Base-by-base conservation (phyloP, 1,284 basidiomycete genomes). In the Sporisorium graminicola region DNA sequence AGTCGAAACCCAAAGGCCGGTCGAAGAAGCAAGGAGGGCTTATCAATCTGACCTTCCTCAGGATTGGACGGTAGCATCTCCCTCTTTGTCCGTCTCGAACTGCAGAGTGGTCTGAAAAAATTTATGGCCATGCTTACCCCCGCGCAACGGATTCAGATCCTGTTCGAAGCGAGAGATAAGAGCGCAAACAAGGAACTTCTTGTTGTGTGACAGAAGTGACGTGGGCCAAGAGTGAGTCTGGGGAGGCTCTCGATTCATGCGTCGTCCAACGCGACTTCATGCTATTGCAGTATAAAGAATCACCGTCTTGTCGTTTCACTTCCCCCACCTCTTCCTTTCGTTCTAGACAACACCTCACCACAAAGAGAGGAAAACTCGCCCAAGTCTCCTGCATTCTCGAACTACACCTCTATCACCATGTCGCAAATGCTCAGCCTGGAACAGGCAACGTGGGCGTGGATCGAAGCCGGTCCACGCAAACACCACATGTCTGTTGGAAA, bases 361-460 rank as follows among this genome's bases (percentile, higher is more conserved):
- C 4, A 9, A n/a, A 5, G 7, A 40, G 27, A 44, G 42, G 33
- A 24, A 24, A 14, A 8, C 27, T 44, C 16, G 10, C 18, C 16
- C 14, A 5, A 44, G 40, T 27, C 13, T 5, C 18, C 12, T 29
- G 26, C 24, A 27, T 26, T 18, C 20, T 22, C 22, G 33, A 40
- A 40, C 37, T 40, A 40, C 37, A 20, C 13, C 14, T 26, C 37
- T 14, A n/a, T n/a, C 62, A 75, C 14, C 44, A 78, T 73, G 77
- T 75, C 77, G 54, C 67, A 71, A 22, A 80, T 81, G 79, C 24
- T 78, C 33, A 60, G 78, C 7, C 56, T 81, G 46, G 79, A 81
- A 55, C 75, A 81, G 53, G 79, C 78, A 22, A 78, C 75, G 29
- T 81, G 78, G 78, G 69, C 76, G 55, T 80, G 71, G 75, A 78